A percentile compares a stretch with the other conserved stretches of the same genome.
These are phyloP conservation scores for Metschnikowia henanensis DNA, from an alignment of 805 yeast genomes.

Conservation along the genomic window DNA sequence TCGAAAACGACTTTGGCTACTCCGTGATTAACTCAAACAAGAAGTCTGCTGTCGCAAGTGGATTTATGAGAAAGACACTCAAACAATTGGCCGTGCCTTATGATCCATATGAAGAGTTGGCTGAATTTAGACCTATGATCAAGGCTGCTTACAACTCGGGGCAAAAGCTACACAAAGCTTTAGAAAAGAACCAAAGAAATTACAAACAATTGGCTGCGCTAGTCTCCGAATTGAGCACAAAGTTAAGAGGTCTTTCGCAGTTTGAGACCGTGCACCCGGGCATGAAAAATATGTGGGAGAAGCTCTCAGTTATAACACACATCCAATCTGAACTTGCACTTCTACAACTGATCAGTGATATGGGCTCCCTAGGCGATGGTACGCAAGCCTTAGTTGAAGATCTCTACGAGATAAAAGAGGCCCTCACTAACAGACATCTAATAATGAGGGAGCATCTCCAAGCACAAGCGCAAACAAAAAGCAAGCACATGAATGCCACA, in stretches of 20 bases:
- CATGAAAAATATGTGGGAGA: slow-evolving; percentile 77
- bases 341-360: slow-evolving; percentile 66
- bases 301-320: slow-evolving; percentile 65
- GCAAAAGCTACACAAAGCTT: slow-evolving; percentile 49
- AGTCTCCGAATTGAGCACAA: slow-evolving; percentile 47
- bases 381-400: slow-evolving; percentile 64
- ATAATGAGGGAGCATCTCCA: slow-evolving; percentile 84
- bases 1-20: slow-evolving; percentile 73
- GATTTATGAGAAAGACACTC: slow-evolving; percentile 82
- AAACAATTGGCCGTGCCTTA: slow-evolving; percentile 92
- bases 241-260: slow-evolving; percentile 39
- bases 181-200: slow-evolving; percentile 57
- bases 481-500: slow-evolving; percentile 69
- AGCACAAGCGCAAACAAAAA: slow-evolving; percentile 73
- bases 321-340: slow-evolving; percentile 76
- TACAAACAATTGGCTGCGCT: slow-evolving; percentile 53
- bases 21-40: slow-evolving; percentile 59
- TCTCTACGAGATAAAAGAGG: slow-evolving; percentile 86
- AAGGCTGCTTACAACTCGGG: slow-evolving; percentile 68
- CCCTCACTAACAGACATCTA: slow-evolving; percentile 88
- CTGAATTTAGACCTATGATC: slow-evolving; percentile 83
- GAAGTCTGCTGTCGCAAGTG: slow-evolving; percentile 70
- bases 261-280: slow-evolving; percentile 58
- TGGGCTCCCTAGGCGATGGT: slow-evolving; percentile 78
- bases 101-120: slow-evolving; percentile 79